phyloP scores from a whole-genome alignment of 75 land plant genomes.

The Sequoiadendron giganteum region DNA sequence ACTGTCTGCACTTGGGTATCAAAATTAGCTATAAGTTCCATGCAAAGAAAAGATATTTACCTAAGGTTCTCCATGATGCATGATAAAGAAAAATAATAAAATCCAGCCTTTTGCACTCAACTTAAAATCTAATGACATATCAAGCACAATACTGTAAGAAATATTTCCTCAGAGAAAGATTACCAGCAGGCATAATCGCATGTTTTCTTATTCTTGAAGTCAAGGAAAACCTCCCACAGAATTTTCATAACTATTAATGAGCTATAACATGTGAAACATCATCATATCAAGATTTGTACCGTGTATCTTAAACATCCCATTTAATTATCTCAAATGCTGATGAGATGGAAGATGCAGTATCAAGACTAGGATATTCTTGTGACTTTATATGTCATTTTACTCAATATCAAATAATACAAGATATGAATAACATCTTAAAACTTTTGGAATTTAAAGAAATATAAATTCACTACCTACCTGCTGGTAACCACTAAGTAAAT shows the following conservation, averaged over 20 bases:
- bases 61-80: not conserved
- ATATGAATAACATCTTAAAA: not conserved
- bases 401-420: not conserved
- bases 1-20: constrained; percentile 55
- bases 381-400: not conserved
- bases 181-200: not conserved
- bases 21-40: not conserved
- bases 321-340: not conserved
- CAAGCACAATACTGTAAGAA: not conserved
- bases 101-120: not conserved
- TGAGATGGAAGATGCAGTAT: not conserved
- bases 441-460: not conserved
- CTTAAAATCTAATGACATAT: not conserved
- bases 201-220: not conserved
- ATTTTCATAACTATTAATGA: not conserved
- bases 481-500: not conserved
- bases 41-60: not conserved
- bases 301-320: not conserved
- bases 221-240: not conserved
- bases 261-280: not conserved
- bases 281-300: not conserved
- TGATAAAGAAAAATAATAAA: not conserved
- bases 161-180: not conserved
- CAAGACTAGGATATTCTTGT: not conserved
- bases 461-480: constrained; percentile 1